Base-by-base conservation (phyloP, 2,329 filamentous ascomycete species). In the Zelopaecilomyces penicillatus region DNA sequence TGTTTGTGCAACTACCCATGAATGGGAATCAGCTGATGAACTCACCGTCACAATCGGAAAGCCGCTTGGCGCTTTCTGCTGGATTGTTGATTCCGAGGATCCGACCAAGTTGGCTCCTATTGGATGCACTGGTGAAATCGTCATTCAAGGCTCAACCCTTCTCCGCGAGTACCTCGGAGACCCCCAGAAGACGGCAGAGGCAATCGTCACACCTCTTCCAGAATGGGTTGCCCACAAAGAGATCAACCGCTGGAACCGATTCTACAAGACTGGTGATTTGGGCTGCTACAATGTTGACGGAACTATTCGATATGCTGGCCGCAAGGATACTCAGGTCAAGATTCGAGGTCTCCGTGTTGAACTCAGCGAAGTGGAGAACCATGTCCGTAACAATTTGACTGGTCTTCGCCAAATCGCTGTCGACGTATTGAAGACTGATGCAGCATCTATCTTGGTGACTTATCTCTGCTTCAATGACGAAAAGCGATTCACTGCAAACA, bases 141-240 rank as follows among this genome's bases (percentile, higher is more conserved):
- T 34, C 32, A 12, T 34, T 12, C 9, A 34, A 12, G 32, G 32
- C 9, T 12, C 32, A 12, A 9, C 32, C 8, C 9, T 34, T 9
- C 9, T 9, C 8, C 32, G 32, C 12, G 32, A 34, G 32, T 34
- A 34, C 32, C 9, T 34, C 9, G 32, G 32, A 9, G 32, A 34
- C 12, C 32, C 32, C 32, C 9, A 9, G 9, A 34, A 34, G 32
- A 34, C 32, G 8, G 32, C 32, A 34, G 32, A 9, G 32, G 32
- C 32, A 0, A 80, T 80, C 48, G 68, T 80, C 37, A 57, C 61
- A 11, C 19, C 19, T 19, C 62, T 72, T 42, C 72, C 70, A 5
- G 55, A 53, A 4, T 78, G 73, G 71, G 65, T 11, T 52, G 54
- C 32, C 55, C 56, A 9, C 5, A 19, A 26, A 6, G 42, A 50